A percentile compares a stretch with the other conserved stretches of the same genome.
phyloP scores from a whole-genome alignment of 2,329 filamentous ascomycete species.

The Fusarium chuoi region DNA sequence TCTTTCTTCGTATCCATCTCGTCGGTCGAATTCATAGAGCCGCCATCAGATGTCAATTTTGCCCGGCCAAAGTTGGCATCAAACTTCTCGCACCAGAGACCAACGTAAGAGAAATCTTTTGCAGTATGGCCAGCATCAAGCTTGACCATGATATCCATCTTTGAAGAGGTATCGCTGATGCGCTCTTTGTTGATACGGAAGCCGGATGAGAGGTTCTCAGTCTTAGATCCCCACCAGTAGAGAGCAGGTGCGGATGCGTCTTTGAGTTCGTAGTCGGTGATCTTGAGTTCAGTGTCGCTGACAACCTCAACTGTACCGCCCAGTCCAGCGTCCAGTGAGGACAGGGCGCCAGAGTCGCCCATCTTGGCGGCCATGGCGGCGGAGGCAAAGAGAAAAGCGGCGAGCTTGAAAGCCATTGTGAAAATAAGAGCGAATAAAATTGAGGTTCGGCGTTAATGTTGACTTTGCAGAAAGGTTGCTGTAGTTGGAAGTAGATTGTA shows the following conservation, averaged over 20 bases:
- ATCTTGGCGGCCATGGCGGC: neutral
- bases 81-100: neutral
- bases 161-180: neutral
- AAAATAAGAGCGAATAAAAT: neutral
- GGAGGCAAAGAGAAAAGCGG: neutral
- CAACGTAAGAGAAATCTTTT: neutral
- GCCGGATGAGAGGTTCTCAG: neutral
- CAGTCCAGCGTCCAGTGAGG: neutral
- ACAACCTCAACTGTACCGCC: neutral
- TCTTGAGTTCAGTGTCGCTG: neutral
- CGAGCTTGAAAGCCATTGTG: neutral
- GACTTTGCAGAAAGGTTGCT: neutral
- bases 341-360: neutral
- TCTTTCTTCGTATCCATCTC: neutral
- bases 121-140: neutral
- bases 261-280: neutral
- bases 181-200: constrained; percentile 1
- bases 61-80: neutral
- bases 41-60: neutral
- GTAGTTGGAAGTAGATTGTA: neutral
- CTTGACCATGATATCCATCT: neutral
- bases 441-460: neutral
- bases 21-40: neutral
- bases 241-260: neutral
- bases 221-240: constrained; percentile 1